Base-by-base conservation (phyloP, 495 filamentous ascomycete genomes). In the Penicillium angulare region DNA sequence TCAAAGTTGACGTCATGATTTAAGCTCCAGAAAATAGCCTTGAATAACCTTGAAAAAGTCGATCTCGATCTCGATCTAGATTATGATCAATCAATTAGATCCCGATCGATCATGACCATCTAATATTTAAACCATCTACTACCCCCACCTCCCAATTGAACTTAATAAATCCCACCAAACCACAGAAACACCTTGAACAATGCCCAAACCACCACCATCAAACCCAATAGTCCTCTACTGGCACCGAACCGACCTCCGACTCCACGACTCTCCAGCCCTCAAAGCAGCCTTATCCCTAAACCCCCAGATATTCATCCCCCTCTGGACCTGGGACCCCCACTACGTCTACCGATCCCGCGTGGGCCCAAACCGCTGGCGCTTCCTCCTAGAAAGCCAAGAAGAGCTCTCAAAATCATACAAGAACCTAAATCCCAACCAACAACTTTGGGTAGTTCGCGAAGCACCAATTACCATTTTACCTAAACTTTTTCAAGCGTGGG, bases 251-350 rank as follows among this genome's bases (percentile, higher is more conserved):
- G 86, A 89, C 61, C 72, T 89, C 8, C 80, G 86, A 15, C 75
- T 88, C 3, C 86, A 89, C 57, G 86, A 89, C 59, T 87, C 84
- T 3, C 84, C 85, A 7, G 84, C 85, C 5, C 64, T 89, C 13
- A 74, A 80, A 55, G 82, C 81, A 5, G 84, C 86, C 3, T 69
- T 88, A 8, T 77, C 80, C 45, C 66, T 89, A 12, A 73, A 84
- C 12, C 83, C 86, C 0, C 72, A 77, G 32, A 72, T 71, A 10
- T 72, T 88, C 7, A 88, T 82, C 63, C 83, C 83, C 6, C 67
- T 88, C 26, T 86, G 82, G 75, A 86, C 81, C 17, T 88, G 86
- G 83, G 83, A 86, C 59, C 84, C 83, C 33, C 84, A 88, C 60
- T 89, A 88, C 64, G 84, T 87, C 42, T 89, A 87, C 53, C 76